Base-by-base conservation (phyloP, 2,329 filamentous ascomycete species). In the Tolypocladium pustulatum region DNA sequence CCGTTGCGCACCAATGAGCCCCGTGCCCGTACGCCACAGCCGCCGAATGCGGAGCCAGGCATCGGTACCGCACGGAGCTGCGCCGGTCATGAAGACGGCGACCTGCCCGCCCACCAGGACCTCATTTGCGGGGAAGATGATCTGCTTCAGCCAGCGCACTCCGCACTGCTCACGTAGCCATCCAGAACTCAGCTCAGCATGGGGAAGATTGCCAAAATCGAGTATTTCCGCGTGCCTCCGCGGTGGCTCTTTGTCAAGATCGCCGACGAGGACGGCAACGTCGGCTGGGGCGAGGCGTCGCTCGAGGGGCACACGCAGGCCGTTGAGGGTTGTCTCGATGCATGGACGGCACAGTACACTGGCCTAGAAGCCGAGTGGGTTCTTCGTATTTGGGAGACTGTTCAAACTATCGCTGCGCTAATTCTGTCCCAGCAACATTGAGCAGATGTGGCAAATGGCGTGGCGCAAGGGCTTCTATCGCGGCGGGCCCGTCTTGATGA, bases 211-310 rank as follows among this genome's bases (percentile, higher is more conserved):
- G 49, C 66, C 13, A 60, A 57, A 8, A 84, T 91, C 51, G 87
- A 90, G 65, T 89, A 90, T 67, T 91, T 90, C 68, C 81, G 88
- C 22, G 84, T 91, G 10, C 85, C 86, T 53, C 88, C 88, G 17
- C 78, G 88, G 46, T 91, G 88, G 88, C 77, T 91, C 1, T 90
- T 91, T 63, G 88, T 91, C 63, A 91, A 91, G 69, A 81, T 91
- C 62, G 85, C 81, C 1, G 87, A 91, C 66, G 82, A 85, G 38
- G 77, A 78, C 1, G 86, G 82, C 4, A 77, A 82, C 38, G 74
- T 78, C 56, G 88, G 46, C 46, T 49, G 46, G 25, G 25, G 46
- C 13, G 46, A 46, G 68, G 87, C 85, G 0, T 87, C 86, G 0
- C 73, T 91, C 0, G 88, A 91, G 70, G 71, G 88, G 88, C 0